These are phyloP conservation scores for Dendryphion nanum DNA, from an alignment of 2,329 filamentous ascomycete species.

Conservation along the genomic window DNA sequence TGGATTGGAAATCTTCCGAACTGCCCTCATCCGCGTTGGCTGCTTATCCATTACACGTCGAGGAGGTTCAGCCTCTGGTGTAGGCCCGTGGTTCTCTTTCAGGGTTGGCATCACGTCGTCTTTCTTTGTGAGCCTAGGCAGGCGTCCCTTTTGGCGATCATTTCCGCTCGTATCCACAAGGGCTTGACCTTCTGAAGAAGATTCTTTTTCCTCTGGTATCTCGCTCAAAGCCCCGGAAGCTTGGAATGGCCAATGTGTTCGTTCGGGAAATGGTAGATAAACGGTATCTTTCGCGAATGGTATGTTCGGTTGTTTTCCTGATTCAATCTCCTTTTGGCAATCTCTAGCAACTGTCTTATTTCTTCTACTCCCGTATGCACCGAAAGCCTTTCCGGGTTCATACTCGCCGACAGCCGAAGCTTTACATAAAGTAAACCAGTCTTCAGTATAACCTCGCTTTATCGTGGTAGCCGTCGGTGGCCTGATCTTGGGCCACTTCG, in stretches of 20 bases:
- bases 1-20: slow-evolving; percentile 37
- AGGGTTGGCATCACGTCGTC: slow-evolving; percentile 26
- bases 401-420: slow-evolving; percentile 51
- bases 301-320: slow-evolving; percentile 48
- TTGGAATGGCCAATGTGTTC: slow-evolving; percentile 37
- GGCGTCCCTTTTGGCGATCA: slow-evolving; percentile 31
- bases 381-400: slow-evolving; percentile 46
- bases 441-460: slow-evolving; percentile 49
- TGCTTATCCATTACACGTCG: slow-evolving; percentile 33
- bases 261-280: slow-evolving; percentile 47
- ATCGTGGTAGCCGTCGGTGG: slow-evolving; percentile 45
- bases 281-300: slow-evolving; percentile 50
- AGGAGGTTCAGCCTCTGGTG: slow-evolving; percentile 22
- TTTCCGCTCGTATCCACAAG: slow-evolving; percentile 50
- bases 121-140: slow-evolving; percentile 18
- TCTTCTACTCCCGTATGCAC: slow-evolving; percentile 46
- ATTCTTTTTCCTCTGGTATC: slow-evolving; percentile 42
- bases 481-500: slow-evolving; percentile 47
- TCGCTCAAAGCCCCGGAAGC: slow-evolving; percentile 34
- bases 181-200: slow-evolving; percentile 37
- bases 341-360: slow-evolving; percentile 51
- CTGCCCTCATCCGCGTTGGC: slow-evolving; percentile 34
- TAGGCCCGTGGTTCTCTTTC: slow-evolving; percentile 39
- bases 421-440: slow-evolving; percentile 52
- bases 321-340: slow-evolving; percentile 49